Conservation (phyloP, 1,284 basidiomycete species). For the Mrakiaceae sp. region DNA sequence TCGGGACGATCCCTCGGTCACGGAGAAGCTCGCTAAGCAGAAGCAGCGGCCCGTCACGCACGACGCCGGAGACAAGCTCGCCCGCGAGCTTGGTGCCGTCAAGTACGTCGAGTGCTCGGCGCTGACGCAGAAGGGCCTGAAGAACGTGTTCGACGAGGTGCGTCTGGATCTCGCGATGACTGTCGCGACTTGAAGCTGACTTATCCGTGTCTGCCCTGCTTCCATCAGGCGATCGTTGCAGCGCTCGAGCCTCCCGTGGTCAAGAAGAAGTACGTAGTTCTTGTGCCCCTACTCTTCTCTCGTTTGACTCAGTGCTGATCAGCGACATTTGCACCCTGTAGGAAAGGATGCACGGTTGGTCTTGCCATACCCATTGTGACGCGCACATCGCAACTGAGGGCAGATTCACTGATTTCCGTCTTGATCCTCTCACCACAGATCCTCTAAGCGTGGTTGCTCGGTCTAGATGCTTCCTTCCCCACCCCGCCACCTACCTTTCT, state of each 20-base stretch:
- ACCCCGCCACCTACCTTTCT: too few relatives aligned
- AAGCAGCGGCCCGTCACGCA: conserved; percentile 85
- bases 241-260: conserved; percentile 91
- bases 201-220: conserved; percentile 9
- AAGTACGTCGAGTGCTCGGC: conserved; percentile 99
- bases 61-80: conserved; percentile 86
- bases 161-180: conserved; percentile 27
- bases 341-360: too few relatives aligned
- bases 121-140: conserved; percentile 95
- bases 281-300: conserved; percentile 44
- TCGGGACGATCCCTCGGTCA: conserved; percentile 81
- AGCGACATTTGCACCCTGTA: too few relatives aligned
- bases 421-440: too few relatives aligned
- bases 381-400: too few relatives aligned
- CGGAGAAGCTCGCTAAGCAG: conserved; percentile 89
- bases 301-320: too few relatives aligned
- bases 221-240: conserved; percentile 81
- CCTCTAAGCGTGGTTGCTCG: too few relatives aligned
- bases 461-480: too few relatives aligned
- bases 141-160: conserved; percentile 99
- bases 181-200: not conserved
- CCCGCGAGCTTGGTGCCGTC: conserved; percentile 89
- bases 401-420: too few relatives aligned
- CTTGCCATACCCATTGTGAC: too few relatives aligned
- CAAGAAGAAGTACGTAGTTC: conserved; percentile 72